phyloP scores from a whole-genome alignment of 768 basidiomycete species.

The Cystobasidium ongulense region DNA sequence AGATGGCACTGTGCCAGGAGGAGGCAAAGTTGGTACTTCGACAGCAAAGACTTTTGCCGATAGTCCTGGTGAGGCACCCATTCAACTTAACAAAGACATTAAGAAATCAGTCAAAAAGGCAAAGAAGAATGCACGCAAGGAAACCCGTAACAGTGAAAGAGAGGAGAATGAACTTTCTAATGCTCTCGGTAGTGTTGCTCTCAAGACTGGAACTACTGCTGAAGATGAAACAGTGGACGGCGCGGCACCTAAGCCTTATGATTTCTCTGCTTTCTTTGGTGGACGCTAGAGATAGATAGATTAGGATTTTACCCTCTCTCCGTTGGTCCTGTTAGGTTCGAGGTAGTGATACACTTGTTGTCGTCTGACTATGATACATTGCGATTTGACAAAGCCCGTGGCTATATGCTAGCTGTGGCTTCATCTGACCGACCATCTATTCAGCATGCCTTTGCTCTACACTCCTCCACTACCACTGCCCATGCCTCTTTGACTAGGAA shows the following conservation, averaged over 20 bases:
- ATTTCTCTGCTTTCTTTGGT: constrained; percentile 37
- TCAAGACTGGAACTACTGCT: constrained; percentile 15
- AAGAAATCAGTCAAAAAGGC: constrained; percentile 40
- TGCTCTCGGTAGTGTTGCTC: constrained; percentile 23
- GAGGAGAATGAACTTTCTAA: constrained; percentile 30
- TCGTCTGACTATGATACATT: constrained; percentile 2
- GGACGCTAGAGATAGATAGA: neutral
- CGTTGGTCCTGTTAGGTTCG: neutral
- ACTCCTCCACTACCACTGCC: neutral
- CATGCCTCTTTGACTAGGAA: neutral
- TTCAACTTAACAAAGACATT: constrained; percentile 39
- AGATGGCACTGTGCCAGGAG: constrained; percentile 33
- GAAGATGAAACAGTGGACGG: constrained; percentile 32
- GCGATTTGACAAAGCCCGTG: neutral
- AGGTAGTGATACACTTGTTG: neutral
- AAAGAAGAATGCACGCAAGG: constrained; percentile 40
- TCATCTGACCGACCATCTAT: no score
- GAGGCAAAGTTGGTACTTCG: neutral
- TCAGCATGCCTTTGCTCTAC: no score
- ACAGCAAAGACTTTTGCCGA: constrained; percentile 32
- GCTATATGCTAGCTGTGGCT: no score
- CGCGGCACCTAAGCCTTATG: constrained; percentile 35
- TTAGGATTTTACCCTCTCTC: neutral
- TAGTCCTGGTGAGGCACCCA: constrained; percentile 32
- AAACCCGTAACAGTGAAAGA: constrained; percentile 17